Conservation (phyloP, 106 monocot species). For the Phalaenopsis equestris region DNA sequence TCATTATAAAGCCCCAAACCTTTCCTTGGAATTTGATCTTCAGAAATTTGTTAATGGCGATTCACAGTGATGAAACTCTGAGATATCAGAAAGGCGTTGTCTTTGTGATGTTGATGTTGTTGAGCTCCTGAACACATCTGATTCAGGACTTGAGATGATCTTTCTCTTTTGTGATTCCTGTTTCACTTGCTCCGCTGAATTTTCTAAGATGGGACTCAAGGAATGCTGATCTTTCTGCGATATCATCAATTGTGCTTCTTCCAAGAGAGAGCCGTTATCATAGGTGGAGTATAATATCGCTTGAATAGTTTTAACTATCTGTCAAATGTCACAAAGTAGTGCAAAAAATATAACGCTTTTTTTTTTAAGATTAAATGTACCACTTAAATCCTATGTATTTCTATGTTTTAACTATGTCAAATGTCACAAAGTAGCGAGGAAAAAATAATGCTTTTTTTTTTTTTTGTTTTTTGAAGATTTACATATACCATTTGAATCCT, state of each 20-base stretch:
- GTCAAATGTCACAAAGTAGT: not conserved
- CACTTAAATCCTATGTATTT: too few relatives aligned
- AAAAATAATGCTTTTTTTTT: too few relatives aligned
- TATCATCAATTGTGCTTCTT: conserved; percentile 59
- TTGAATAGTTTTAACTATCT: conserved; percentile 66
- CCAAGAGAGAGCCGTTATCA: conserved; percentile 33
- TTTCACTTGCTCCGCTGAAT: conserved; percentile 34
- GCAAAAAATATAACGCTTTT: too few relatives aligned
- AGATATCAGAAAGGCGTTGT: conserved; percentile 68
- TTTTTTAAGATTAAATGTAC: too few relatives aligned
- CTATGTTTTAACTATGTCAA: too few relatives aligned
- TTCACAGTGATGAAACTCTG: conserved; percentile 41
- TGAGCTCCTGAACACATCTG: conserved; percentile 42
- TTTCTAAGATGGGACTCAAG: conserved; percentile 49
- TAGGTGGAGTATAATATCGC: conserved; percentile 59
- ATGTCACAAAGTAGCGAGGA: too few relatives aligned
- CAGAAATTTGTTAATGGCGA: conserved; percentile 42
- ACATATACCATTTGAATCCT: too few relatives aligned
- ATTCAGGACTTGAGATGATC: conserved; percentile 52
- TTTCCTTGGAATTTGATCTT: not conserved
- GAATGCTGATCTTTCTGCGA: conserved; percentile 25
- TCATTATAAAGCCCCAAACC: not conserved
- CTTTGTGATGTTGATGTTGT: conserved; percentile 52
- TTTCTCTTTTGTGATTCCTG: conserved; percentile 69
- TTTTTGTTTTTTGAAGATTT: too few relatives aligned